Evolutionary conservation across 805 yeast species (phyloP), one percentile per base, ranked within the genome.

Genomic region (Henningerozyma blattae): DNA sequence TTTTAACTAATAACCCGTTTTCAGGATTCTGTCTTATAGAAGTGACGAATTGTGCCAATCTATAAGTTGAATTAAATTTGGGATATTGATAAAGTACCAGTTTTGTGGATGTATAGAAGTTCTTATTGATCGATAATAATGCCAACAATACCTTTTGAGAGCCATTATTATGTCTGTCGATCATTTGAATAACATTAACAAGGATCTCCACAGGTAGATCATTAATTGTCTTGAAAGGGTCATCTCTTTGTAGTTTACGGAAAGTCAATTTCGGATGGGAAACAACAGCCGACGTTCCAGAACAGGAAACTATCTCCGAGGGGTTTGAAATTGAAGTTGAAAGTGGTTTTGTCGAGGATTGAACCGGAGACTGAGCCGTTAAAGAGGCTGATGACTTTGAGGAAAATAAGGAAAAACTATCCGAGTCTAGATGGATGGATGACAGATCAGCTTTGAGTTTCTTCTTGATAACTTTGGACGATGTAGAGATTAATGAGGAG

Each of bases 41-140:
- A 2, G 86, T 67, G 4, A 85, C 73, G 46, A 85, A 76, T 54
- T 85, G 94, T 0, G 84, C 91, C 29, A 82, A 70, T 28, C 94
- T 61, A 50, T 80, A 85, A 5, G 87, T 77, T 2, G 93, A 75
- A 0, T 73, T 68, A 43, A 85, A 68, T 12, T 46, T 39, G 3
- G 87, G 74, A 6, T 55, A 40, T 12, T 59, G 47, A 52, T 82
- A 85, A 9, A 84, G 54, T 17, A 65, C 61, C 4, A 67, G 67
- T 42, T 73, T 70, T 2, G 77, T 67, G 5, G 72, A 57, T 22
- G 48, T 52, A 49, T 75, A 68, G 43, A 79, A 67, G 24, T 56
- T 47, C 36, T 61, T 68, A 49, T 66, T 64, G 6, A 77, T 74
- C 35, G 67, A 70, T 12, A 82, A 52, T 36, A 71, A 58, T 31